These are phyloP conservation scores for Oehlia diaphana DNA, from an alignment of 192 early-diverging fungal species.

Conservation along the genomic window DNA sequence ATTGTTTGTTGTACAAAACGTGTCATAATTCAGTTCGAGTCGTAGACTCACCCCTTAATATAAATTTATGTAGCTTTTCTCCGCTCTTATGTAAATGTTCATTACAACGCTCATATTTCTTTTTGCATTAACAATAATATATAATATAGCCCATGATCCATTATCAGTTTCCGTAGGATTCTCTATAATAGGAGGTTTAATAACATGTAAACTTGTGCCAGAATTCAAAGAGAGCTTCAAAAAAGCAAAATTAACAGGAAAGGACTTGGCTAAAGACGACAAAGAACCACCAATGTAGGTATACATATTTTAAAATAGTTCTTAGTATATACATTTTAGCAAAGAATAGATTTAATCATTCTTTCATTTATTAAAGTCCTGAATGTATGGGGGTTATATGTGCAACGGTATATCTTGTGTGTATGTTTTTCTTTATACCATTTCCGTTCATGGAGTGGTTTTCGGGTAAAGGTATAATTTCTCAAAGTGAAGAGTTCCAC, in stretches of 20 bases:
- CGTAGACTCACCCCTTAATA: too few species aligned
- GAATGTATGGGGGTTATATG: slow-evolving; percentile 93
- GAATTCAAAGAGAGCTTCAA: slow-evolving; percentile 69
- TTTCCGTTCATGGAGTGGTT: slow-evolving; percentile 91
- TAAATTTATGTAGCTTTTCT: too few species aligned
- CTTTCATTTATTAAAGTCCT: slow-evolving; percentile 45
- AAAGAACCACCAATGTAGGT: slow-evolving; percentile 65
- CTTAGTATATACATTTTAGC: background rate
- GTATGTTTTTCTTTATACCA: slow-evolving; percentile 91
- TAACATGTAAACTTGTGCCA: slow-evolving; percentile 73
- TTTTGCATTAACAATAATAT: slow-evolving; percentile 49
- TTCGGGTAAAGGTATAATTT: slow-evolving; percentile 37
- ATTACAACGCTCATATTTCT: background rate
- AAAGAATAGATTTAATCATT: background rate
- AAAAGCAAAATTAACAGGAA: slow-evolving; percentile 73
- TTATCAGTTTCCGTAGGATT: slow-evolving; percentile 70
- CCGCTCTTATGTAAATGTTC: too few species aligned
- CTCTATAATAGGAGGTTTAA: slow-evolving; percentile 66
- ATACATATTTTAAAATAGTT: background rate
- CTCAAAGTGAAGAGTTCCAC: slow-evolving; percentile 40
- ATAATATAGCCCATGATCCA: slow-evolving; percentile 68
- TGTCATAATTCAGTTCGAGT: too few species aligned
- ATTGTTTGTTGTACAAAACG: too few species aligned
- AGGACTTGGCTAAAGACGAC: slow-evolving; percentile 76
- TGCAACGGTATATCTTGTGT: slow-evolving; percentile 84